phyloP scores from a whole-genome alignment of 148 eudicot genomes.

The Arbutus unedo region DNA sequence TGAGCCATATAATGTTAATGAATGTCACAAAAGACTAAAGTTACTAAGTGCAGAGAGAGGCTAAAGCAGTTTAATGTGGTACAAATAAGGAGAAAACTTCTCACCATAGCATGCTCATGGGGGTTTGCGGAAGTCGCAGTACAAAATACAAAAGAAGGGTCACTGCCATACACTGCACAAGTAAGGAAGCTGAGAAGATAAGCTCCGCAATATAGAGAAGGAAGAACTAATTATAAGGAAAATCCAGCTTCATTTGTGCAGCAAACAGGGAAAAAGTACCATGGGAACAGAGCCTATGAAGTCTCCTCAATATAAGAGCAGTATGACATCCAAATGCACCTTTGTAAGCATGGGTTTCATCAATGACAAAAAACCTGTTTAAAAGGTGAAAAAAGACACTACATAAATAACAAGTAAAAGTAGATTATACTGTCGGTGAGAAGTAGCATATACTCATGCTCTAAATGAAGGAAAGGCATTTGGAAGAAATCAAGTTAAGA shows the following conservation, averaged over 20 bases:
- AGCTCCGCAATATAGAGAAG: neutral
- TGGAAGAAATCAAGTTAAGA: neutral
- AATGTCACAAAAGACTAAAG: neutral
- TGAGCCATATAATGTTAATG: neutral
- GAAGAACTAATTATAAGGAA: neutral
- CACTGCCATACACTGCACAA: constrained; percentile 81
- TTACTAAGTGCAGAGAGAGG: neutral
- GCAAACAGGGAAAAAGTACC: constrained; percentile 41
- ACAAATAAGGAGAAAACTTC: constrained; percentile 5
- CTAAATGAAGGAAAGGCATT: neutral
- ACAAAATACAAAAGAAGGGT: constrained; percentile 82
- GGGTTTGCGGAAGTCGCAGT: constrained; percentile 98
- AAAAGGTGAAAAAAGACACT: constrained; percentile 4
- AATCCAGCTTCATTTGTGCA: neutral
- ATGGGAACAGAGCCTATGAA: constrained; percentile 86
- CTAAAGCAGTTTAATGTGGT: neutral
- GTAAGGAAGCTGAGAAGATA: constrained; percentile 21
- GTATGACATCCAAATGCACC: constrained; percentile 97
- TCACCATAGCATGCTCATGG: constrained; percentile 86
- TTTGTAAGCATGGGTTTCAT: constrained; percentile 92
- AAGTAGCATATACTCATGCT: neutral
- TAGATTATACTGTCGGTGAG: neutral
- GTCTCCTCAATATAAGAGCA: constrained; percentile 84
- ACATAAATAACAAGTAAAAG: constrained; percentile 11
- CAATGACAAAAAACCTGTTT: constrained; percentile 73